Conservation (phyloP, 2,329 filamentous ascomycete species). For the Aureobasidium melanogenum region DNA sequence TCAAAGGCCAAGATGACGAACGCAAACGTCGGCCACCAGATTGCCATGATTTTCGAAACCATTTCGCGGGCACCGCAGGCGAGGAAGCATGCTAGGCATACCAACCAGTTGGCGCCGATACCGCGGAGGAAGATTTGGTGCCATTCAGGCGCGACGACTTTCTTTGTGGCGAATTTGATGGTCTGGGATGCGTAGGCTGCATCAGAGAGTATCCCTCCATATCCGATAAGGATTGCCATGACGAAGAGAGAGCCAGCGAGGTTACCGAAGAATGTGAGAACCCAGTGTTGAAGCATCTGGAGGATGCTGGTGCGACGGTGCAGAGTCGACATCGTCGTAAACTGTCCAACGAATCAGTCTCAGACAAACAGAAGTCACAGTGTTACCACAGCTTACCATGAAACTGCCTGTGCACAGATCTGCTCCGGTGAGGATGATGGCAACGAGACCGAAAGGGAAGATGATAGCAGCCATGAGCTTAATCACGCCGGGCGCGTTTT, state of each 20-base stretch:
- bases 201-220: constrained; percentile 25
- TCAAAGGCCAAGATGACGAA: constrained; percentile 42
- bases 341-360: constrained; percentile 20
- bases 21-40: constrained; percentile 49
- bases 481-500: constrained; percentile 26
- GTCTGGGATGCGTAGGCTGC: constrained; percentile 36
- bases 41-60: constrained; percentile 44
- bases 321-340: constrained; percentile 36
- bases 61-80: constrained; percentile 42
- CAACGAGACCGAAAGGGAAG: constrained; percentile 28
- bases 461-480: constrained; percentile 23
- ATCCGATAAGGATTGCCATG: constrained; percentile 22
- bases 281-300: constrained; percentile 22
- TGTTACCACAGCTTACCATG: constrained; percentile 17
- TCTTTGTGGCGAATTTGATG: constrained; percentile 39
- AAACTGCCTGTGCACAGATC: constrained; percentile 27
- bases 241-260: constrained; percentile 26
- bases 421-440: constrained; percentile 26
- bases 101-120: constrained; percentile 40
- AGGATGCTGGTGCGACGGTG: constrained; percentile 28
- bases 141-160: constrained; percentile 41
- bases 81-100: constrained; percentile 45
- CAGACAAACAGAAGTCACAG: not conserved
- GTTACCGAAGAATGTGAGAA: constrained; percentile 26
- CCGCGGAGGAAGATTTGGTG: constrained; percentile 46